These are phyloP conservation scores for Geoglossum glabrum DNA, from an alignment of 495 filamentous ascomycete genomes.

Conservation along the genomic window DNA sequence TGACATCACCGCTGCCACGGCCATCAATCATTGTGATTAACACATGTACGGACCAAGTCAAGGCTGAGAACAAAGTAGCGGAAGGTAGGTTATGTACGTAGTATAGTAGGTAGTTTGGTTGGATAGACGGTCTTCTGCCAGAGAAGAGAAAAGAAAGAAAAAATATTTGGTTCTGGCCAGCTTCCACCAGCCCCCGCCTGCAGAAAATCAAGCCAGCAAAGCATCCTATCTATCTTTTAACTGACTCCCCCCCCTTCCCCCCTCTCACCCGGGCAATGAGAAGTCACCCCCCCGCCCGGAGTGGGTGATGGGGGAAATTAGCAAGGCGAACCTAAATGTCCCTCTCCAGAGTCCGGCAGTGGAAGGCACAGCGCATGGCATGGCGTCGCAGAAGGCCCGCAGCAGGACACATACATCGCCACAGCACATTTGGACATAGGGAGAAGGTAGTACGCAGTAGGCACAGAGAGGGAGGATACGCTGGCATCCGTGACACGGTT, in stretches of 20 bases:
- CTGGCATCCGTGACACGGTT: neutral
- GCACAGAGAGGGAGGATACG: too few species aligned
- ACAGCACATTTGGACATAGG: too few species aligned
- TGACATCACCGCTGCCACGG: too few species aligned
- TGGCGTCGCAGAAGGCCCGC: neutral
- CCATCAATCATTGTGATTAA: too few species aligned
- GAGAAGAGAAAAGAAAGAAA: neutral
- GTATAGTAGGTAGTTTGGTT: neutral
- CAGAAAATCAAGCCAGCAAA: neutral
- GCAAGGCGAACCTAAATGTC: too few species aligned
- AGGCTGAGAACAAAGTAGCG: neutral
- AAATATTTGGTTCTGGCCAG: neutral
- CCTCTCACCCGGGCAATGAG: neutral
- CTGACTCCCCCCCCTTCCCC: neutral
- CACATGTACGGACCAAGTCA: neutral
- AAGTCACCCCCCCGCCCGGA: neutral
- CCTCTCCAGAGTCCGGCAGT: too few species aligned
- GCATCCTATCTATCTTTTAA: neutral
- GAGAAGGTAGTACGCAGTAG: too few species aligned
- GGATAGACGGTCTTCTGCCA: too few species aligned
- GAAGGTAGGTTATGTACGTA: neutral
- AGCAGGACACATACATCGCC: neutral
- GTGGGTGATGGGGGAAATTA: neutral
- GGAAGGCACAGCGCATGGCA: too few species aligned
- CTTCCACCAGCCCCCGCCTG: neutral